Percentiles rank a stretch among this genome's conserved stretches.
These are phyloP conservation scores for Verruconis gallopava DNA, from an alignment of 2,329 filamentous ascomycete genomes.

Conservation along the genomic window DNA sequence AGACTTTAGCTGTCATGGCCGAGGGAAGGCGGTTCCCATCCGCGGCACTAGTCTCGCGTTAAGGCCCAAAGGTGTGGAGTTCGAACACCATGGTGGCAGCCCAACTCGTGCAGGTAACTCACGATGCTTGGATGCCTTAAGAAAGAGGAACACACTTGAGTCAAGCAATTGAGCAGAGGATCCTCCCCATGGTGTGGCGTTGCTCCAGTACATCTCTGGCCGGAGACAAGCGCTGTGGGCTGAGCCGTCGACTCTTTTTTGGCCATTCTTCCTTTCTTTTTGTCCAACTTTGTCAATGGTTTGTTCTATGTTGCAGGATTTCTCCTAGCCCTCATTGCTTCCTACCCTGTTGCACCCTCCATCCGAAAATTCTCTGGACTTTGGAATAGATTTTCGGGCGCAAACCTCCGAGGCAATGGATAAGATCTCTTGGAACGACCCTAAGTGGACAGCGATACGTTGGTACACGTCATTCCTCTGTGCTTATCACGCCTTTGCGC, in stretches of 20 bases:
- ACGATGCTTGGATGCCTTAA: slow-evolving; percentile 10
- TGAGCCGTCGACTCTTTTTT: slow-evolving; percentile 8
- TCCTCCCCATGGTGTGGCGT: slow-evolving; percentile 10
- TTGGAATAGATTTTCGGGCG: no score
- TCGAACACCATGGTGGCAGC: slow-evolving; percentile 8
- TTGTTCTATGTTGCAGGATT: no score
- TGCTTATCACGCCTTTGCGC: background rate
- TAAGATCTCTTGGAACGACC: background rate
- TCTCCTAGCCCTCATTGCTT: no score
- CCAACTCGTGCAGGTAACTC: slow-evolving; percentile 11
- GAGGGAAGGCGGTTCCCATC: background rate
- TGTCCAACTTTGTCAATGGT: background rate
- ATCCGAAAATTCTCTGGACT: no score
- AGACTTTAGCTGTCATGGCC: background rate
- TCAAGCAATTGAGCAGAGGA: slow-evolving; percentile 12
- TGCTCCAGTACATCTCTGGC: slow-evolving; percentile 8
- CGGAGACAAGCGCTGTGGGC: background rate
- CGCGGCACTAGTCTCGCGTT: background rate
- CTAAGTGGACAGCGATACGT: no score
- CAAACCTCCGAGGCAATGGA: background rate
- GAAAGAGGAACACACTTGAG: slow-evolving; percentile 10
- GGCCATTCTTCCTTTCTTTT: background rate
- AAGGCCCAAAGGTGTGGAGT: slow-evolving; percentile 6
- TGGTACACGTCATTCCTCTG: background rate
- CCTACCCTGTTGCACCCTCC: no score